Evolutionary conservation across 176 grass and related monocot genomes (phyloP).

Genomic region (Triticum aestivum): DNA sequence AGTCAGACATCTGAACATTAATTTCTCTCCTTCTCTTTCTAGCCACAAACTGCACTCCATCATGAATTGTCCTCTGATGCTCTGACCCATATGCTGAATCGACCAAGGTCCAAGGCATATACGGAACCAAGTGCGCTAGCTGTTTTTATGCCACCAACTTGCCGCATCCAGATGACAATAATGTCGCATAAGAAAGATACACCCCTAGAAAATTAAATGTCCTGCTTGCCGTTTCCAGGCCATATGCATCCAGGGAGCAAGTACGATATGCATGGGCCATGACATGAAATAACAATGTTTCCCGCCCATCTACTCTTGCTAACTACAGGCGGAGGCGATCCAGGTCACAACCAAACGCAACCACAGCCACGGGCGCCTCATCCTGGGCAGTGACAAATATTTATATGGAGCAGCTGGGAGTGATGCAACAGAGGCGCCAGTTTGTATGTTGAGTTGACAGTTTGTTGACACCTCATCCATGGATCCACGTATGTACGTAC

Average conservation of each 20-base stretch:
- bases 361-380: constrained; percentile 33
- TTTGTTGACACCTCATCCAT: constrained; percentile 43
- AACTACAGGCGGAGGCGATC: neutral
- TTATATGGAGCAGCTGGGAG: constrained; percentile 10
- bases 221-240: neutral
- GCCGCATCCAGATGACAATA: constrained; percentile 38
- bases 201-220: neutral
- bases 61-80: constrained; percentile 25
- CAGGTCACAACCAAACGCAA: constrained; percentile 40
- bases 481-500: neutral
- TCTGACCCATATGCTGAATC: neutral
- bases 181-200: constrained; percentile 30
- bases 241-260: constrained; percentile 1
- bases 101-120: neutral
- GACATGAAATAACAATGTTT: constrained; percentile 18
- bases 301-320: constrained; percentile 28
- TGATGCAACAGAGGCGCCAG: constrained; percentile 13
- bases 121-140: constrained; percentile 21
- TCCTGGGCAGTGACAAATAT: constrained; percentile 7
- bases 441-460: constrained; percentile 27
- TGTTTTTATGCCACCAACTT: constrained; percentile 25
- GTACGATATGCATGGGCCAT: constrained; percentile 41
- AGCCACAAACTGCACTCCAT: neutral
- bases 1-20: neutral
- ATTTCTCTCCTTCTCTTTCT: neutral